phyloP scores from a whole-genome alignment of 2,329 filamentous ascomycete genomes.

The Scedosporium dehoogii region DNA sequence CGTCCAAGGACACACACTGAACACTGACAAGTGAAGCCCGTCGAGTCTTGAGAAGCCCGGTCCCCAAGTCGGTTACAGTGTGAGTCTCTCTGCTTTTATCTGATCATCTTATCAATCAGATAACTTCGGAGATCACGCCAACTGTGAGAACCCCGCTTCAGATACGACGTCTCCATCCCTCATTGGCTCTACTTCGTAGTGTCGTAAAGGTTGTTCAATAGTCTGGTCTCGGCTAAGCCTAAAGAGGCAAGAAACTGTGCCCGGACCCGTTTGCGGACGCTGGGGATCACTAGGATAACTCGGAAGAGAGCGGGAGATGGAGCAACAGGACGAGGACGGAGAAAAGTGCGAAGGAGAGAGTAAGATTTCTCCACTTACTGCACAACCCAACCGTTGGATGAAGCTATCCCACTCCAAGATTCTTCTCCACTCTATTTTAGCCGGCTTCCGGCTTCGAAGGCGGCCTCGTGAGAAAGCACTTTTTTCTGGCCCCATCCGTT shows the following conservation, averaged over 20 bases:
- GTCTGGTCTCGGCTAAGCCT: not conserved
- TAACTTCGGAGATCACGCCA: not conserved
- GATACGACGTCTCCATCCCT: not conserved
- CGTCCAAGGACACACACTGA: no score
- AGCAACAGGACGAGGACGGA: not conserved
- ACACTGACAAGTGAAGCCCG: not conserved
- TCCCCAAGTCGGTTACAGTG: not conserved
- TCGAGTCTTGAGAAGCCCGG: not conserved
- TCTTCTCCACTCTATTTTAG: no score
- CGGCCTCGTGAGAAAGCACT: no score
- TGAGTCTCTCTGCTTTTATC: not conserved
- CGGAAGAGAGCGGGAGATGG: not conserved
- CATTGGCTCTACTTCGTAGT: not conserved
- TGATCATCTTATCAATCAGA: conserved; percentile 1
- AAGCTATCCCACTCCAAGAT: no score
- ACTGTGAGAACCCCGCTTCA: not conserved
- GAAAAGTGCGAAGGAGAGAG: not conserved
- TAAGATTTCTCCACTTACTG: not conserved
- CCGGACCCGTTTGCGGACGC: not conserved
- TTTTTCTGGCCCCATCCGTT: no score
- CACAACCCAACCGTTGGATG: no score
- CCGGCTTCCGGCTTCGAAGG: no score
- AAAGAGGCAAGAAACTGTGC: not conserved
- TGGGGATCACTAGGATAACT: not conserved
- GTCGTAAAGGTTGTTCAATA: not conserved